Percentiles rank a stretch among this genome's conserved stretches.
These are phyloP conservation scores for Cokeromyces recurvatus DNA, from an alignment of 371 early-diverging fungal species.

Conservation along the genomic window DNA sequence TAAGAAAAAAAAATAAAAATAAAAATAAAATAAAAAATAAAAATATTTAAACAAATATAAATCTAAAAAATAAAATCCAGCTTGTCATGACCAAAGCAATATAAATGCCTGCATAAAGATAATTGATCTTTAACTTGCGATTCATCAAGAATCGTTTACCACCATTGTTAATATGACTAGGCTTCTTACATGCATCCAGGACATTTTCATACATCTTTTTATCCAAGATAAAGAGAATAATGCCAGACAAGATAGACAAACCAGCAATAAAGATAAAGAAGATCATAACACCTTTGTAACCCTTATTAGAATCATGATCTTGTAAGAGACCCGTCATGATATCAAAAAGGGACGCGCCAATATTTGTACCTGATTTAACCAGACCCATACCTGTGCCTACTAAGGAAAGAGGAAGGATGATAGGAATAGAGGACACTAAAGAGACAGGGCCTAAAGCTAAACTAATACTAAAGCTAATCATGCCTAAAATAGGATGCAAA, in stretches of 20 bases:
- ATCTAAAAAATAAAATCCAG: conserved; percentile 49
- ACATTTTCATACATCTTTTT: conserved; percentile 36
- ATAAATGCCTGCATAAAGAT: conserved; percentile 44
- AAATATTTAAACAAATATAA: conserved; percentile 1
- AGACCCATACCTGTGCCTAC: conserved; percentile 70
- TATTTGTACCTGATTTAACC: conserved; percentile 63
- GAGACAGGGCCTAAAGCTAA: conserved; percentile 66
- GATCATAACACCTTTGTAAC: conserved; percentile 51
- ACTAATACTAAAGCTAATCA: conserved; percentile 60
- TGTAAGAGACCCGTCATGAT: conserved; percentile 63
- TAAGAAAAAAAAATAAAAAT: neutral
- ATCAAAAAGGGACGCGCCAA: conserved; percentile 63
- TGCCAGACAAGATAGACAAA: conserved; percentile 37
- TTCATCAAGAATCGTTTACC: conserved; percentile 9
- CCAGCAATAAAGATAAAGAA: conserved; percentile 50
- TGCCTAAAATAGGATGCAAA: conserved; percentile 51
- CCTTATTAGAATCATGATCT: conserved; percentile 40
- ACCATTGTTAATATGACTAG: neutral
- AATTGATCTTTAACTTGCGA: conserved; percentile 31
- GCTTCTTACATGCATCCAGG: conserved; percentile 25
- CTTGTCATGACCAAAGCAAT: conserved; percentile 31
- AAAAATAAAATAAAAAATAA: conserved; percentile 2
- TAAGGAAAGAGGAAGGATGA: conserved; percentile 51
- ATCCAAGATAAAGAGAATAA: conserved; percentile 38
- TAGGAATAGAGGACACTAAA: conserved; percentile 60